Evolutionary conservation across 2,329 filamentous ascomycete genomes (phyloP), one percentile per base, ranked within the genome.

Genomic region (Fusarium sp.): DNA sequence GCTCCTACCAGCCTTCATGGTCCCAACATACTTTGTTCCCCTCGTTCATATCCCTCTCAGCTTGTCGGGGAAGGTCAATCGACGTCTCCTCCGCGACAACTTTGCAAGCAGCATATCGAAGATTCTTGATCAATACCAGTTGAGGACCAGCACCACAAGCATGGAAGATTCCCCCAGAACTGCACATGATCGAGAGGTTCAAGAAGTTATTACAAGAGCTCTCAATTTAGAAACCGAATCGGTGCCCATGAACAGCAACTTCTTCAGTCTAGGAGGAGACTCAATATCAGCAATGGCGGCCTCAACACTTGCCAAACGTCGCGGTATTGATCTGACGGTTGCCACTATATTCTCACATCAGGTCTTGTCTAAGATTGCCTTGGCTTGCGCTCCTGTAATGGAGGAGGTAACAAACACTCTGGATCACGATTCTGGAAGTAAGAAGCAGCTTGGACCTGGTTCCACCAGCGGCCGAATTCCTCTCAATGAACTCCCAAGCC

Each of bases 221-320:
- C 42, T 60, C 7, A 27, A 14, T 22, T 22, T 32, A 0, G 20
- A 56, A 3, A 2, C 32, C 6, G 20, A 24, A 0, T 55, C 25
- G 1, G 7, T 60, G 3, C 20, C 25, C 13, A 60, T 60, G 41
- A 47, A 60, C 10, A 14, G n/a, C 13, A 60, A 55, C 4, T 56
- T 60, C n/a, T 60, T 56, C 8, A 34, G 32, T 6, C 32, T 60
- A 10, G 57, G 51, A 9, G 57, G 57, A n/a, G 57, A 60, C 14
- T 60, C 57, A 4, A 56, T 60, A 5, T 60, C 57, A 7, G 57
- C 57, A 6, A 60, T 60, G 51, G 48, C 42, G 3, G 48, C 20
- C 6, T 59, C 56, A 6, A 59, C 40, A 8, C 14, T 54, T 12
- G 56, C 56, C 4, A 53, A n/a, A 7, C 56, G 56, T 9, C 29